These are phyloP conservation scores for Myriosclerotinia duriaeana DNA, from an alignment of 2,329 filamentous ascomycete species.

Conservation along the genomic window DNA sequence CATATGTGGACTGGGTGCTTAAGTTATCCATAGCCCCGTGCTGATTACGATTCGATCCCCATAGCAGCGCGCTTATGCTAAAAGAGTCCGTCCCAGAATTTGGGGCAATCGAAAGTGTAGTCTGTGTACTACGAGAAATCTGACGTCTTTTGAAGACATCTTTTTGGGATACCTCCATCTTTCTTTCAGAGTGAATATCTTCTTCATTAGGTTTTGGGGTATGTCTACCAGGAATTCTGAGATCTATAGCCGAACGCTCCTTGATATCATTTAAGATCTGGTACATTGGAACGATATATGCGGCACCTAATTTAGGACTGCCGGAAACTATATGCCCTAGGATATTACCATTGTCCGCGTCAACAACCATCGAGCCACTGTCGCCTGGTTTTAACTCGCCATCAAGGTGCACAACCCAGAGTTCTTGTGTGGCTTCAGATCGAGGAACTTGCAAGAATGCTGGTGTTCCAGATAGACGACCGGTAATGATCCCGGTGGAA, in stretches of 20 bases:
- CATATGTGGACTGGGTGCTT: no score
- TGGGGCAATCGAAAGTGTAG: no score
- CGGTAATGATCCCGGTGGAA: not conserved
- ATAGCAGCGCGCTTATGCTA: no score
- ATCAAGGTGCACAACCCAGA: conserved; percentile 4
- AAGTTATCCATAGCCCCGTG: no score
- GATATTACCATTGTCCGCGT: conserved; percentile 23
- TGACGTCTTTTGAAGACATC: no score
- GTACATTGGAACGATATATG: conserved; percentile 5
- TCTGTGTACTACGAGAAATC: no score
- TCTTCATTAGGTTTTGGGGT: no score
- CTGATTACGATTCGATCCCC: no score
- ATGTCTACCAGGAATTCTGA: not conserved
- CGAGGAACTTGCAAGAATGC: not conserved
- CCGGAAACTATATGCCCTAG: conserved; percentile 32
- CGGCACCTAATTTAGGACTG: not conserved
- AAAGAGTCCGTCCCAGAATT: no score
- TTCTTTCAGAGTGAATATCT: no score
- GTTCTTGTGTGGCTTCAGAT: not conserved
- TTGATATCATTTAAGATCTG: not conserved
- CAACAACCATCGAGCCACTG: conserved; percentile 33
- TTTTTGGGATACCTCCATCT: no score
- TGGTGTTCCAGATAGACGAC: not conserved
- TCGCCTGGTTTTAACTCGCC: conserved; percentile 24
- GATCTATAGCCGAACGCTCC: not conserved